Base-by-base conservation (phyloP, 768 basidiomycete genomes). In the Nidularia pulvinata region DNA sequence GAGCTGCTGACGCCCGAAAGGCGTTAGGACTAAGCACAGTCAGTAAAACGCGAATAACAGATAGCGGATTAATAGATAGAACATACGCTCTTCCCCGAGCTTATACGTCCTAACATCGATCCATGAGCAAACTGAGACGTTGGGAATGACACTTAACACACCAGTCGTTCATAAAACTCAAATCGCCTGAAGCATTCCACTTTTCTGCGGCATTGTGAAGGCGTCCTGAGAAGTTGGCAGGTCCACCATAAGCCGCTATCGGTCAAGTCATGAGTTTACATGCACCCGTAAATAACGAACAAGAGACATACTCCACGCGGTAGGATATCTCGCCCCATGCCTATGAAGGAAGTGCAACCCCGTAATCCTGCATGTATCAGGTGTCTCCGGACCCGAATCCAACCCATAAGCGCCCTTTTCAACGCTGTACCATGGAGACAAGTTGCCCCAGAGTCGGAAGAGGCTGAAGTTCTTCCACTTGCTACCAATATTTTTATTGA, bases 361-460 rank as follows among this genome's bases (percentile, higher is more conserved):
- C 35, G 85, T 89, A 36, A 93, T 69, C 9, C 75, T 71, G 63
- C 92, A 94, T 4, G 77, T 83, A 25, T 84, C 76, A 4, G 92
- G 92, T 1, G 84, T 76, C 36, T 83, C 86, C 0, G 90, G 85
- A 5, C 78, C 77, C 0, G 90, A 86, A 58, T 92, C 81, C 7
- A 93, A 57, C 0, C 92, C 91, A 68, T 92, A 94, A 1, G 80
- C 72, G 10, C 76, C 79, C 43, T 72, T 74, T 14, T 76, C 74
- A 16, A 91, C 84, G 57, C 86, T 90, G 65, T 87, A 93, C 92
- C 92, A 94, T 9, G 92, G 92, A 1, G 88, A 87, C 42, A 92
- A 66, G 62, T 93, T 93, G 1, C 92, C 92, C 92, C 92, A 94
- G 43, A 83, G 80, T 64, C 77, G 81, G 69, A 93, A 84, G 44